Percentiles rank a stretch among this genome's conserved stretches.
These are phyloP conservation scores for Starmerella sirachaensis DNA, from an alignment of 805 yeast species.

Conservation along the genomic window DNA sequence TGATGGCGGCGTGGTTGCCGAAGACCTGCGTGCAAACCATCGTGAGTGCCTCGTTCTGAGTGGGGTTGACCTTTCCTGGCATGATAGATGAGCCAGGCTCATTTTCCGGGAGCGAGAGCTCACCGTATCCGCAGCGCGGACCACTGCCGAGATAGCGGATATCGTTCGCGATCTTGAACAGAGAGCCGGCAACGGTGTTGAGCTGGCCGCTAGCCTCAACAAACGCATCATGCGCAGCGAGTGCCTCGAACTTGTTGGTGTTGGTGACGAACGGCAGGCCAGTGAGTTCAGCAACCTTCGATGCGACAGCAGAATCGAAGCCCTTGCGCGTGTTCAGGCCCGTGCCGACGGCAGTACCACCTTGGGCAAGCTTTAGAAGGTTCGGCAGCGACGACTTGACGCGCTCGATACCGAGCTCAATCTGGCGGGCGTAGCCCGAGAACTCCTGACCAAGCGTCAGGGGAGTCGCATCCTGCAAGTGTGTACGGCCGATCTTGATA, in stretches of 20 bases:
- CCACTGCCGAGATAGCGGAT: conserved; percentile 97
- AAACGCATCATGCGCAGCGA: conserved; percentile 97
- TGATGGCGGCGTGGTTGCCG: conserved; percentile 90
- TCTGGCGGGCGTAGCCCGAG: conserved; percentile 89
- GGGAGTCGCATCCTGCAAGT: conserved; percentile 97
- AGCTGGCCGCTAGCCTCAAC: conserved; percentile 97
- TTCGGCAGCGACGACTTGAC: conserved; percentile 66
- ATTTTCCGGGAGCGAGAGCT: conserved; percentile 87
- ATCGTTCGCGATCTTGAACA: conserved; percentile 95
- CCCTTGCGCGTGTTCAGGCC: conserved; percentile 92
- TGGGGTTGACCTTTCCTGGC: conserved; percentile 99
- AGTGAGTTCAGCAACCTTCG: conserved; percentile 70
- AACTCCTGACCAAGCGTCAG: conserved; percentile 96
- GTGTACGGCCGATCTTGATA: conserved; percentile 98
- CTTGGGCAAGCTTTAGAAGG: conserved; percentile 82
- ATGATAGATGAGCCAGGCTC: conserved; percentile 98
- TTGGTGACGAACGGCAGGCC: conserved; percentile 87
- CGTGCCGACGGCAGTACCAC: conserved; percentile 99
- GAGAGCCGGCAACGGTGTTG: conserved; percentile 85
- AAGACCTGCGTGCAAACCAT: conserved; percentile 97
- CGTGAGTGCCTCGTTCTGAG: conserved; percentile 97
- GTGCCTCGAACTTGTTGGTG: conserved; percentile 97
- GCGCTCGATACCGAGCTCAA: conserved; percentile 80
- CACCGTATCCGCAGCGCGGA: conserved; percentile 99
- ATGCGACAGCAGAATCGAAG: conserved; percentile 77